Evolutionary conservation across 176 grass and related monocot species (phyloP), one percentile per base, ranked within the genome.

Genomic region (Raddia guianensis): DNA sequence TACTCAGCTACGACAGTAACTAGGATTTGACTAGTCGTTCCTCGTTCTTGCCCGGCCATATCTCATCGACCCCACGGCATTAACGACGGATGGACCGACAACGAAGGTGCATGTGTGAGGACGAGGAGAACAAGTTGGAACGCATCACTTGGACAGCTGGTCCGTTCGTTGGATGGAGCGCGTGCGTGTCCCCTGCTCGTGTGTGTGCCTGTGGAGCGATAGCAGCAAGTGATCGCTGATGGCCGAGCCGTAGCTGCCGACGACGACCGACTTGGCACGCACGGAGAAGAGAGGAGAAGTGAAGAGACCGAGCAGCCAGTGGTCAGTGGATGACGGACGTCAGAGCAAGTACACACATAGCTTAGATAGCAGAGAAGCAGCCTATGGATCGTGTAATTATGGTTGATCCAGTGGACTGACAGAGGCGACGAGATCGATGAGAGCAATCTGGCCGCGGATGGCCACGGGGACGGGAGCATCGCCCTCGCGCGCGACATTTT

Each of bases 181-280:
- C 27, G 27, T 27, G 27, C 49, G 20, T 71, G 4, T 71, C 20
- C 47, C 20, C 47, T 20, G 15, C 12, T 15, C 46, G 27, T 33
- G 9, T 51, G 5, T 13, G 9, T 8, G 12, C 40, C 8, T 74
- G 52, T 57, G 20, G 16, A 2, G 55, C 47, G 73, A 48, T 45
- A 46, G 40, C 12, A 21, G 9, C 0, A 16, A 5, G 19, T 5
- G 5, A 47, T 43, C 54, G 8, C 6, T 32, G 73, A 33, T 76
- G 48, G 74, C 74, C 74, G 57, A 63, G 56, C 48, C 15, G 74
- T n/a, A n/a, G 70, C 49, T 49, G 16, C 43, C 75, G 59, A 50
- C 75, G 59, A 50, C 75, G 59, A 63, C 21, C 3, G 27, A n/a
- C 9, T 50, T 16, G 59, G 40, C 56, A 15, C 0, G 60, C 27